These are phyloP conservation scores for Coemansia sp. DNA, from an alignment of 371 early-diverging fungal species.

Conservation along the genomic window DNA sequence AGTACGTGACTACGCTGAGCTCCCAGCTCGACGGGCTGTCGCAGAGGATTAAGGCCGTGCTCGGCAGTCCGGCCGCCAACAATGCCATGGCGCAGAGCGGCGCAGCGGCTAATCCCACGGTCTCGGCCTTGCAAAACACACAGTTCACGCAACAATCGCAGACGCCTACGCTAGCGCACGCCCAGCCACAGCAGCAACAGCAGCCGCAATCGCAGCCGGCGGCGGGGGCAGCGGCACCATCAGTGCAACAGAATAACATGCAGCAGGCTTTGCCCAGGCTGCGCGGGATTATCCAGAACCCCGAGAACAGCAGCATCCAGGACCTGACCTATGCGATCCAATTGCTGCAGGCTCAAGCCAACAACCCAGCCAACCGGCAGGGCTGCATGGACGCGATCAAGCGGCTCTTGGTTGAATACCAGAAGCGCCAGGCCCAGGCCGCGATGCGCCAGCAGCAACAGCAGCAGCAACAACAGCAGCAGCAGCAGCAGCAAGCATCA, in stretches of 20 bases:
- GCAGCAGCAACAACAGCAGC: constrained; percentile 21
- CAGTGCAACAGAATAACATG: background rate
- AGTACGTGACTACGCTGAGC: constrained; percentile 18
- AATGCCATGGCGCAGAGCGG: constrained; percentile 10
- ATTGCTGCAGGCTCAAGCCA: constrained; percentile 18
- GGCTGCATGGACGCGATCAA: background rate
- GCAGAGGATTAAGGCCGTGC: constrained; percentile 12
- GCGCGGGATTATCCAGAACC: constrained; percentile 21
- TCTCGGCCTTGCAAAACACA: constrained; percentile 8
- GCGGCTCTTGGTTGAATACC: constrained; percentile 9
- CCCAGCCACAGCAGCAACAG: constrained; percentile 18
- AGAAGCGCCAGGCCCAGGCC: constrained; percentile 17
- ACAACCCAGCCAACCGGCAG: constrained; percentile 8
- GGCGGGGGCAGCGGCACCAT: constrained; percentile 1
- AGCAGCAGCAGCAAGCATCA: constrained; percentile 6
- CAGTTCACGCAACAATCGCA: constrained; percentile 9
- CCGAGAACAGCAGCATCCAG: constrained; percentile 17
- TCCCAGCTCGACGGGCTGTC: constrained; percentile 4
- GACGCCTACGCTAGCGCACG: constrained; percentile 1
- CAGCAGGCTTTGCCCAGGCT: constrained; percentile 6
- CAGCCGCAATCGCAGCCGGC: background rate
- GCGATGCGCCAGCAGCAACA: constrained; percentile 15
- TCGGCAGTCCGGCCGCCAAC: constrained; percentile 7
- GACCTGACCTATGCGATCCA: constrained; percentile 17
- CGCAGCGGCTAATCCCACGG: constrained; percentile 7